phyloP scores from a whole-genome alignment of 2,329 filamentous ascomycete genomes.

The Sclerotinia spermophila region DNA sequence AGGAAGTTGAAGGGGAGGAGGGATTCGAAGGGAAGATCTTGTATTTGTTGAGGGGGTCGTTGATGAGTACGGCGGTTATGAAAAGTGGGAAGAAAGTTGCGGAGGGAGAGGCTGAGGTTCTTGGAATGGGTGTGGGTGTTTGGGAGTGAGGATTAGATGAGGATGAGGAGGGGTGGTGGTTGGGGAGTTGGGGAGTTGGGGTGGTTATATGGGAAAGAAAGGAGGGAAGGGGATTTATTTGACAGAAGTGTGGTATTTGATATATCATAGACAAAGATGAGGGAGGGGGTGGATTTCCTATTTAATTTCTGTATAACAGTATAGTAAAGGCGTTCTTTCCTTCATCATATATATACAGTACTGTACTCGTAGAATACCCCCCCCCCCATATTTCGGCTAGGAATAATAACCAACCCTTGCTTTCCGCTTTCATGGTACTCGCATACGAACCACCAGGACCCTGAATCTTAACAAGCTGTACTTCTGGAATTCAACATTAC shows the following conservation, averaged over 20 bases:
- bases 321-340: background rate
- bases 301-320: background rate
- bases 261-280: background rate
- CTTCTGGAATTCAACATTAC: background rate
- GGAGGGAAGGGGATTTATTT: background rate
- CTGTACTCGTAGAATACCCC: no score
- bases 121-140: constrained; percentile 21
- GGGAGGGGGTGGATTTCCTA: background rate
- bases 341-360: background rate
- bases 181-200: background rate
- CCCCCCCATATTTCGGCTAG: background rate
- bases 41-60: background rate
- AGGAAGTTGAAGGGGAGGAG: background rate
- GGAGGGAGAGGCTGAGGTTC: constrained; percentile 57
- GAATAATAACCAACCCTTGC: background rate
- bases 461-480: background rate
- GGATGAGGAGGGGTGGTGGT: constrained; percentile 12
- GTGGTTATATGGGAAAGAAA: background rate
- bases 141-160: background rate
- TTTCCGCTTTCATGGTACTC: background rate
- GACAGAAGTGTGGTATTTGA: no score
- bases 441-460: background rate
- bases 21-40: background rate
- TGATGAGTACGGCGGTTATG: constrained; percentile 36
- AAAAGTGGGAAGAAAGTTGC: constrained; percentile 57